A percentile compares a stretch with the other conserved stretches of the same genome.
Evolutionary conservation across 2,329 filamentous ascomycete species (phyloP).

Genomic region (Fusarium gaditjirri): DNA sequence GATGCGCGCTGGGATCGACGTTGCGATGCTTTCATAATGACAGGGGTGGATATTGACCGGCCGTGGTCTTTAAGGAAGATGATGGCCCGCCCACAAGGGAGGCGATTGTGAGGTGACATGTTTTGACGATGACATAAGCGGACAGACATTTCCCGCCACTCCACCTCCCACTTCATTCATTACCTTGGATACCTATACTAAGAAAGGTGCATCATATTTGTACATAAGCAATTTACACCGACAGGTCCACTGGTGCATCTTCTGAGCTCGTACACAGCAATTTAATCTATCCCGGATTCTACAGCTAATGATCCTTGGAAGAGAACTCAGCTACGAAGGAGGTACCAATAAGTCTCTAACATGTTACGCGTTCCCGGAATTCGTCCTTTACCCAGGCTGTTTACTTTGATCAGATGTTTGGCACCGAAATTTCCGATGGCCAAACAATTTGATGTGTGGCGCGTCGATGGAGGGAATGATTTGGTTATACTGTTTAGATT

Average conservation of each 20-base stretch:
- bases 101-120: not conserved
- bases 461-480: not conserved
- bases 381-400: too few species aligned
- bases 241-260: too few species aligned
- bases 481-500: not conserved
- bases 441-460: too few species aligned
- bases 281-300: not conserved
- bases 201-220: too few species aligned
- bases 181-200: too few species aligned
- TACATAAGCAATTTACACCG: too few species aligned
- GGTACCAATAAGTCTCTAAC: too few species aligned
- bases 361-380: too few species aligned
- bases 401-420: too few species aligned
- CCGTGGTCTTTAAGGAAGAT: not conserved
- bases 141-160: not conserved
- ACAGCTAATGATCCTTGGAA: too few species aligned
- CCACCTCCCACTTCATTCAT: not conserved
- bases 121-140: slow-evolving; percentile 4
- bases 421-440: not conserved
- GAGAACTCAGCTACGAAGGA: too few species aligned
- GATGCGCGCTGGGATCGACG: not conserved
- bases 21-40: not conserved
- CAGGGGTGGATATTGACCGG: not conserved
- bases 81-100: not conserved
- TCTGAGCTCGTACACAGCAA: not conserved